Percentiles rank a stretch among this genome's conserved stretches.
Evolutionary conservation across 306 rosid species (phyloP).

Genomic region (Quercus berberidifolia): DNA sequence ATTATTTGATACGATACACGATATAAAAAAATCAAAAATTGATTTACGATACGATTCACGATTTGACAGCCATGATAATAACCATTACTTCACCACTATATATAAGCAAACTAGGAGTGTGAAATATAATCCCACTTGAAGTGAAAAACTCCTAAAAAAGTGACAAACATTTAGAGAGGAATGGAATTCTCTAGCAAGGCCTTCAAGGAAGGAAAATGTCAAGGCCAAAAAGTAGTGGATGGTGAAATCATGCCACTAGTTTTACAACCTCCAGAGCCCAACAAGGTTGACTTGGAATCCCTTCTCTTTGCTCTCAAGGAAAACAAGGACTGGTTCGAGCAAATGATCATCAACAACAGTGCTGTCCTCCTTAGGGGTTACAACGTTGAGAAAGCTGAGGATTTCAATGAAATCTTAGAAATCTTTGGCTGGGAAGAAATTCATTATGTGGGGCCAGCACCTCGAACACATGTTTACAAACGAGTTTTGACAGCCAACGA

Average conservation of each 20-base stretch:
- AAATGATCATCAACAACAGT: constrained; percentile 64
- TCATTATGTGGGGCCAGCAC: constrained; percentile 80
- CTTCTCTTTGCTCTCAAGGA: constrained; percentile 39
- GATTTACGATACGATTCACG: too few species aligned
- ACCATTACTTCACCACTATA: neutral
- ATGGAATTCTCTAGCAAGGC: constrained; percentile 53
- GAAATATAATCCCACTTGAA: neutral
- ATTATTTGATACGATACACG: too few species aligned
- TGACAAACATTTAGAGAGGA: neutral
- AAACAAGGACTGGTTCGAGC: constrained; percentile 68
- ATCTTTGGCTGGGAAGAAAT: constrained; percentile 72
- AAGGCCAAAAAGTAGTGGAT: constrained; percentile 67
- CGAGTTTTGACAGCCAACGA: constrained; percentile 89
- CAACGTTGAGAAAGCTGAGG: constrained; percentile 48
- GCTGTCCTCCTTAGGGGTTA: constrained; percentile 73
- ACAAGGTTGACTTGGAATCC: constrained; percentile 37
- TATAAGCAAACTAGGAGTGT: neutral
- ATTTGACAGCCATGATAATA: too few species aligned
- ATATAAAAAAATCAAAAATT: too few species aligned
- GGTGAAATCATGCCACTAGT: constrained; percentile 79
- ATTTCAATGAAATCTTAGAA: constrained; percentile 69
- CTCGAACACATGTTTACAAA: constrained; percentile 69
- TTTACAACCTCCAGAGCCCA: constrained; percentile 42
- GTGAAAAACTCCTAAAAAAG: constrained; percentile 4
- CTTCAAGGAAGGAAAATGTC: constrained; percentile 66